These are phyloP conservation scores for Pseudogymnoascus sp. DNA, from an alignment of 2,329 filamentous ascomycete genomes.

Conservation along the genomic window DNA sequence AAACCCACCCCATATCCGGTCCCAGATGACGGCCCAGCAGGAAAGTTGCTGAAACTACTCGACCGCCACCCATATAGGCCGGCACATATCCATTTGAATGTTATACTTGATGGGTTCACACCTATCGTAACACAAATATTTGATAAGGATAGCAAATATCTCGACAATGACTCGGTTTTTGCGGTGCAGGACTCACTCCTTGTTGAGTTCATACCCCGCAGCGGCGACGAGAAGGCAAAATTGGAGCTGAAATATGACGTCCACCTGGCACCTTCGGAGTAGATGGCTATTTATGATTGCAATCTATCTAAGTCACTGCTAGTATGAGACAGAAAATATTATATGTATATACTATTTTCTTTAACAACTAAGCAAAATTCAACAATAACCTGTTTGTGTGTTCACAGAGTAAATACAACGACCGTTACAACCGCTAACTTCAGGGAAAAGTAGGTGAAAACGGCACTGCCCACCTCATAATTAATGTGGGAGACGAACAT, in stretches of 20 bases:
- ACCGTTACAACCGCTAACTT: too few species aligned
- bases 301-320: background rate
- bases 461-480: too few species aligned
- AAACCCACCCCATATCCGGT: conserved; percentile 35
- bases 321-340: background rate
- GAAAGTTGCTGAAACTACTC: conserved; percentile 48
- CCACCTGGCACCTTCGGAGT: conserved; percentile 12
- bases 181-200: conserved; percentile 47
- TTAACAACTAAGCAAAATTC: background rate
- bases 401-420: too few species aligned
- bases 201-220: conserved; percentile 41
- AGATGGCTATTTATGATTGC: background rate
- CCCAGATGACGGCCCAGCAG: conserved; percentile 38
- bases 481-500: too few species aligned
- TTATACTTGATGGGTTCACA: conserved; percentile 43
- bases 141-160: conserved; percentile 58
- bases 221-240: conserved; percentile 29
- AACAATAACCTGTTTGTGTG: background rate
- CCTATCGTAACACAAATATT: conserved; percentile 71
- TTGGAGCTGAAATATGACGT: conserved; percentile 29
- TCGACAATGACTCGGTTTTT: conserved; percentile 44
- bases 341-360: background rate
- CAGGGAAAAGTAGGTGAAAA: too few species aligned
- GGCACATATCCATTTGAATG: conserved; percentile 56
- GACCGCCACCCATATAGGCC: conserved; percentile 55